Evolutionary conservation across 257 asterid species (phyloP).

Genomic region (Solanum appendiculatum): DNA sequence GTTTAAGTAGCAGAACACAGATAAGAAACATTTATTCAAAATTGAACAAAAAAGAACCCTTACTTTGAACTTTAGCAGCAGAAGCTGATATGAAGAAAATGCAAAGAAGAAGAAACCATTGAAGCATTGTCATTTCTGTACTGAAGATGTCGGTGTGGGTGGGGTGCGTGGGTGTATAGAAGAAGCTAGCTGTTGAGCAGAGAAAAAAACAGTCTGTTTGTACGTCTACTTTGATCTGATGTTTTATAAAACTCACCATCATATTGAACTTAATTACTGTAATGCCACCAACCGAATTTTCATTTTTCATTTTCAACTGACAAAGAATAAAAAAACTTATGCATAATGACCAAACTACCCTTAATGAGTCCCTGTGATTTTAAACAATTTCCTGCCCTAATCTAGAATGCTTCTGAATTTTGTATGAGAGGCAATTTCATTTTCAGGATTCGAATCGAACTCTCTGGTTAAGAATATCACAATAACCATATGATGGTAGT

Average conservation of each 20-base stretch:
- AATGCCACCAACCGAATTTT: neutral
- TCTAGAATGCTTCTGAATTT: neutral
- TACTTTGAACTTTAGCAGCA: conserved; percentile 28
- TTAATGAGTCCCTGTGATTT: neutral
- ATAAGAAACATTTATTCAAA: neutral
- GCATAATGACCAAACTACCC: neutral
- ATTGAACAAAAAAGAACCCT: neutral
- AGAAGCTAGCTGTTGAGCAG: conserved; percentile 3
- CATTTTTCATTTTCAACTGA: neutral
- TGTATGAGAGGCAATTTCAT: neutral
- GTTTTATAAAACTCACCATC: neutral
- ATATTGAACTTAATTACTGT: conserved; percentile 5
- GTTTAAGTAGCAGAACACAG: neutral
- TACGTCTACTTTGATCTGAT: conserved; percentile 20
- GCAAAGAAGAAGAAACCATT: conserved; percentile 6
- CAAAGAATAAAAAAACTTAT: neutral
- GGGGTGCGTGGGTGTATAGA: neutral
- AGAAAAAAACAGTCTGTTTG: neutral
- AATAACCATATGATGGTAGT: neutral
- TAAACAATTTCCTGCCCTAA: neutral
- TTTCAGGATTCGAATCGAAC: neutral
- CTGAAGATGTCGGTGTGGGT: neutral
- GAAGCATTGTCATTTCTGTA: neutral
- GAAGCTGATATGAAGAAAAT: conserved; percentile 7
- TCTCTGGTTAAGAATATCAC: neutral